These are phyloP conservation scores for Phytophthora cryptogea DNA, from an alignment of 352 stramenopile genomes.

Conservation along the genomic window DNA sequence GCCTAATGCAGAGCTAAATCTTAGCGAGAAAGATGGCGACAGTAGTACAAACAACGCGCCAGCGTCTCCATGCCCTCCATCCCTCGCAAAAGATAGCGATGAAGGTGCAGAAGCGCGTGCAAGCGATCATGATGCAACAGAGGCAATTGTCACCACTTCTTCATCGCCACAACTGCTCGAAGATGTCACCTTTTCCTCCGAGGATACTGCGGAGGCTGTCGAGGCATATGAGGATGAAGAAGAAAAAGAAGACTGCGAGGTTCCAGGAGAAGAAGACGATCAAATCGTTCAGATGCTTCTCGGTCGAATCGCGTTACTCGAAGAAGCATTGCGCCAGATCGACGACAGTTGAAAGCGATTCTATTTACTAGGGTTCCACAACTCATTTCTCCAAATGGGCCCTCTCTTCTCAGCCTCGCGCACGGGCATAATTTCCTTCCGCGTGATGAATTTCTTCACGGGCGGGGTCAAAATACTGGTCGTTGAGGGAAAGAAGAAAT, in stretches of 20 bases:
- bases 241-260: conserved; percentile 13
- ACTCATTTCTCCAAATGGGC: conserved; percentile 61
- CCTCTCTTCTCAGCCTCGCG: conserved; percentile 40
- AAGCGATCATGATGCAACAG: neutral
- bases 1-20: neutral
- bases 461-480: conserved; percentile 58
- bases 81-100: neutral
- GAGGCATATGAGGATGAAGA: conserved; percentile 12
- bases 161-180: neutral
- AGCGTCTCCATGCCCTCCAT: neutral
- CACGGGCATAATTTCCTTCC: conserved; percentile 50
- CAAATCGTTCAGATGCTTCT: conserved; percentile 49
- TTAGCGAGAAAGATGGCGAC: neutral
- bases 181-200: neutral
- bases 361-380: conserved; percentile 10
- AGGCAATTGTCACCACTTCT: too few species aligned
- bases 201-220: neutral
- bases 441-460: conserved; percentile 65
- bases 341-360: conserved; percentile 28
- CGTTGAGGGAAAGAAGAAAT: conserved; percentile 68
- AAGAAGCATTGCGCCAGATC: conserved; percentile 44
- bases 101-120: neutral
- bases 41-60: neutral
- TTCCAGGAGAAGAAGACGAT: conserved; percentile 33
- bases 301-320: conserved; percentile 47